Conservation (phyloP, 495 filamentous ascomycete species). For the Lichina pygmaea region DNA sequence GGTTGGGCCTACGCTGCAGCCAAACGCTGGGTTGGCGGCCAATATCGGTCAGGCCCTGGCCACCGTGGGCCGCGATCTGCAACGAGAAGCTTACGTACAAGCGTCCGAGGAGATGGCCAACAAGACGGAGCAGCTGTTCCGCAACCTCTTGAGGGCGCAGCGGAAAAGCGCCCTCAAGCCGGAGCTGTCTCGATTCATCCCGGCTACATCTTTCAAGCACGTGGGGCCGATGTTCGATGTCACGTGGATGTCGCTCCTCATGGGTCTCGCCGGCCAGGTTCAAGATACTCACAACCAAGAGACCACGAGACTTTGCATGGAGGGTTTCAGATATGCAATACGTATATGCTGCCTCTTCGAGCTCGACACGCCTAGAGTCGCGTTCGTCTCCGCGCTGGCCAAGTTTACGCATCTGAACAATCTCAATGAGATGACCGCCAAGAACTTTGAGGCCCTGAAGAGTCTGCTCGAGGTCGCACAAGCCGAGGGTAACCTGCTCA, state of each 20-base stretch:
- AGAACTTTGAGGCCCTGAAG: conserved; percentile 87
- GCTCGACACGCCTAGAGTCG: conserved; percentile 64
- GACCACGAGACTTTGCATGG: conserved; percentile 72
- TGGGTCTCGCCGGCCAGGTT: conserved; percentile 67
- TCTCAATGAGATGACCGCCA: conserved; percentile 77
- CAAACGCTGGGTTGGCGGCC: conserved; percentile 46
- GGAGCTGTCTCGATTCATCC: conserved; percentile 52
- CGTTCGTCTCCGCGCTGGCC: conserved; percentile 80
- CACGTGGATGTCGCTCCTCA: conserved; percentile 97
- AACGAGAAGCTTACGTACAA: conserved; percentile 77
- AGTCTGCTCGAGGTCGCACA: conserved; percentile 73
- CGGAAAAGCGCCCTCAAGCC: conserved; percentile 43
- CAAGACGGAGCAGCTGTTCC: conserved; percentile 72
- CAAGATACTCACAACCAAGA: conserved; percentile 81
- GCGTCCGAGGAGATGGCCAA: conserved; percentile 87
- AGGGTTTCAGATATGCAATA: conserved; percentile 81
- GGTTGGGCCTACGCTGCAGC: conserved; percentile 27
- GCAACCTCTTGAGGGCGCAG: conserved; percentile 66
- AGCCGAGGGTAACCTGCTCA: conserved; percentile 71
- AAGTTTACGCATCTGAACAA: conserved; percentile 93
- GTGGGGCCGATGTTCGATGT: conserved; percentile 98
- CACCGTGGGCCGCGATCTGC: conserved; percentile 71
- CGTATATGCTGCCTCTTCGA: conserved; percentile 85
- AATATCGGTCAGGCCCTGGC: conserved; percentile 73
- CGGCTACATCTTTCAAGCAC: conserved; percentile 77